A percentile compares a stretch with the other conserved stretches of the same genome.
phyloP scores from a whole-genome alignment of 345 rosid genomes.

The Pistacia vera region DNA sequence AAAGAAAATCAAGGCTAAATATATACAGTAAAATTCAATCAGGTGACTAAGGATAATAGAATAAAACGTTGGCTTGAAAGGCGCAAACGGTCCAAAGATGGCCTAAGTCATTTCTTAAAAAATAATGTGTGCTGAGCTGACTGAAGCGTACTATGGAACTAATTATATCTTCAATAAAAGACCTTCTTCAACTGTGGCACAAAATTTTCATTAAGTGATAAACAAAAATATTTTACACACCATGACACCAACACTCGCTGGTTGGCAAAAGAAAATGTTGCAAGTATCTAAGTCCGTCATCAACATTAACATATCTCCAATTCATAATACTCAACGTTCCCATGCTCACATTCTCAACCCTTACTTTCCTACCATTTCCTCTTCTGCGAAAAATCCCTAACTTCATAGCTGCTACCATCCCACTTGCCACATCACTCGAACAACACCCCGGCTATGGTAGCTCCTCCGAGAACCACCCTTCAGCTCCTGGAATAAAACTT shows the following conservation, averaged over 20 bases:
- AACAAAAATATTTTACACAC: too few species aligned
- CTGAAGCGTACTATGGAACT: too few species aligned
- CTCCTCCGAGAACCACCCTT: conserved; percentile 55
- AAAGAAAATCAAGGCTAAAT: too few species aligned
- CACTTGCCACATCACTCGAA: conserved; percentile 24
- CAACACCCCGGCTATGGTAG: conserved; percentile 47
- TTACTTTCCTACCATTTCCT: background rate
- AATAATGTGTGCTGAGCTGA: too few species aligned
- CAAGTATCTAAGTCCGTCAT: conserved; percentile 49
- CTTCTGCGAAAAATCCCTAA: conserved; percentile 13
- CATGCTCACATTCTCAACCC: conserved; percentile 36
- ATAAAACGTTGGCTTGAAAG: too few species aligned
- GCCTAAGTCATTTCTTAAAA: too few species aligned
- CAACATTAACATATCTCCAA: conserved; percentile 55
- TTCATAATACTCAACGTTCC: conserved; percentile 39
- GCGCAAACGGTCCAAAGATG: too few species aligned
- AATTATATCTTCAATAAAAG: too few species aligned
- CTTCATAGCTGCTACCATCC: conserved; percentile 48
- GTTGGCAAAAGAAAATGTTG: conserved; percentile 46
- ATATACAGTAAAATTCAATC: too few species aligned
- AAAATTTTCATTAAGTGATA: too few species aligned
- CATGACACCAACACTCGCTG: background rate
- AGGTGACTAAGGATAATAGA: too few species aligned
- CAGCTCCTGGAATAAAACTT: conserved; percentile 11
- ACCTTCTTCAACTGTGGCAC: too few species aligned